Conservation (phyloP, 148 eudicot species). For the Dysphania ambrosioides region DNA sequence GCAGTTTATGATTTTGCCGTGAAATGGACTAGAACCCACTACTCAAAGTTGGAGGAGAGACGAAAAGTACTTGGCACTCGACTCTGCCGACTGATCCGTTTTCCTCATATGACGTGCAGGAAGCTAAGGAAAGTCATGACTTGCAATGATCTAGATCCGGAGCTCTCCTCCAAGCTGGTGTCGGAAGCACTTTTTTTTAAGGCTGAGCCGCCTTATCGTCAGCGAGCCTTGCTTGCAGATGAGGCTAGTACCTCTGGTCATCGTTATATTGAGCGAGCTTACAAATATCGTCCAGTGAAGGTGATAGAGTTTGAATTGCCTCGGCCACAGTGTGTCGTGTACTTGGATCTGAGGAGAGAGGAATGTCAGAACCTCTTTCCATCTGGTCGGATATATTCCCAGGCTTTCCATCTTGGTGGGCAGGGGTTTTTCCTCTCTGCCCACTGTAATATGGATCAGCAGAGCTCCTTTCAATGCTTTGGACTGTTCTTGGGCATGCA, state of each 20-base stretch:
- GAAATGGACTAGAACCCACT: conserved; percentile 65
- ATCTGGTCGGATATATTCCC: conserved; percentile 58
- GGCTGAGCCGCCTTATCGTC: conserved; percentile 59
- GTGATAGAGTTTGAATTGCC: conserved; percentile 52
- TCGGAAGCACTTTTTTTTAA: conserved; percentile 70
- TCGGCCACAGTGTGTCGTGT: conserved; percentile 59
- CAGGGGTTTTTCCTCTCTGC: conserved; percentile 72
- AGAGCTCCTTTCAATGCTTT: conserved; percentile 55
- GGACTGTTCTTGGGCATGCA: conserved; percentile 83
- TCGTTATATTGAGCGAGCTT: conserved; percentile 50
- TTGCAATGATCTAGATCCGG: conserved; percentile 52
- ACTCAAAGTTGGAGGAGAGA: conserved; percentile 49
- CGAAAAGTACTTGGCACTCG: conserved; percentile 44
- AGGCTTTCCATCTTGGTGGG: conserved; percentile 64
- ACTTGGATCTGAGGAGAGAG: conserved; percentile 58
- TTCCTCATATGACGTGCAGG: conserved; percentile 63
- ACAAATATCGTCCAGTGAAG: conserved; percentile 60
- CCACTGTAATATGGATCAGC: conserved; percentile 74
- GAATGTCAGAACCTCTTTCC: conserved; percentile 52
- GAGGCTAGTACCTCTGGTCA: conserved; percentile 28
- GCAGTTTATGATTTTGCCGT: conserved; percentile 58
- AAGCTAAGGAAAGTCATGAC: conserved; percentile 55
- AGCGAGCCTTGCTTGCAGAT: conserved; percentile 40
- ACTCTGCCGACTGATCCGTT: conserved; percentile 53
- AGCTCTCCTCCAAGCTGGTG: conserved; percentile 45